Percentiles rank a stretch among this genome's conserved stretches.
These are phyloP conservation scores for Mimosa bimucronata DNA, from an alignment of 306 rosid species.

Conservation along the genomic window DNA sequence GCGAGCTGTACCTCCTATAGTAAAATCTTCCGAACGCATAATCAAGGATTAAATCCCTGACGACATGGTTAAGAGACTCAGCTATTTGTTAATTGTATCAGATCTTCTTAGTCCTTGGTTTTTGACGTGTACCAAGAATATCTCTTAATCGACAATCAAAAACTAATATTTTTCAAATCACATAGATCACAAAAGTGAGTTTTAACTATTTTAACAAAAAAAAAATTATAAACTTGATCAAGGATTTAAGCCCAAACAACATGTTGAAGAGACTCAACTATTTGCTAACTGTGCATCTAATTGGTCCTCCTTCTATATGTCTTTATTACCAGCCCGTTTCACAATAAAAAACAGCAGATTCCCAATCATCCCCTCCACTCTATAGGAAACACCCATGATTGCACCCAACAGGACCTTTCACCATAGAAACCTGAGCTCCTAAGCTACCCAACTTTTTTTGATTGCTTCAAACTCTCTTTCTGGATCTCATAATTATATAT, in stretches of 20 bases:
- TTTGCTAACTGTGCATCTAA: neutral
- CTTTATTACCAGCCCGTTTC: slow-evolving; percentile 40
- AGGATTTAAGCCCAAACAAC: too few relatives aligned
- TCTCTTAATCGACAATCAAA: too few relatives aligned
- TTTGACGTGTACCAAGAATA: too few relatives aligned
- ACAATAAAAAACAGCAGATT: slow-evolving; percentile 61
- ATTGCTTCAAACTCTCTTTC: slow-evolving; percentile 25
- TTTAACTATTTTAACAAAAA: too few relatives aligned
- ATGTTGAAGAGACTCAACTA: neutral
- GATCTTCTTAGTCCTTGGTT: too few relatives aligned
- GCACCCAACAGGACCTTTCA: slow-evolving; percentile 72
- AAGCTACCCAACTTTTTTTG: slow-evolving; percentile 36
- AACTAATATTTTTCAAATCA: too few relatives aligned
- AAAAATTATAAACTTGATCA: too few relatives aligned
- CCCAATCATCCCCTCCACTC: slow-evolving; percentile 85
- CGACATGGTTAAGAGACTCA: too few relatives aligned
- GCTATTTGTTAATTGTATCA: too few relatives aligned
- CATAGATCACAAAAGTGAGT: too few relatives aligned
- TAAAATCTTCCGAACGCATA: neutral
- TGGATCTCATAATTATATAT: slow-evolving; percentile 48
- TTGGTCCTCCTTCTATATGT: slow-evolving; percentile 11
- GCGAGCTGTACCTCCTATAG: neutral
- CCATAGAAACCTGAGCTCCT: slow-evolving; percentile 58
- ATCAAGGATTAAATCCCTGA: too few relatives aligned
- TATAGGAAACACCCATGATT: slow-evolving; percentile 75